phyloP scores from a whole-genome alignment of 805 yeast genomes.

The Naumovozyma castellii region DNA sequence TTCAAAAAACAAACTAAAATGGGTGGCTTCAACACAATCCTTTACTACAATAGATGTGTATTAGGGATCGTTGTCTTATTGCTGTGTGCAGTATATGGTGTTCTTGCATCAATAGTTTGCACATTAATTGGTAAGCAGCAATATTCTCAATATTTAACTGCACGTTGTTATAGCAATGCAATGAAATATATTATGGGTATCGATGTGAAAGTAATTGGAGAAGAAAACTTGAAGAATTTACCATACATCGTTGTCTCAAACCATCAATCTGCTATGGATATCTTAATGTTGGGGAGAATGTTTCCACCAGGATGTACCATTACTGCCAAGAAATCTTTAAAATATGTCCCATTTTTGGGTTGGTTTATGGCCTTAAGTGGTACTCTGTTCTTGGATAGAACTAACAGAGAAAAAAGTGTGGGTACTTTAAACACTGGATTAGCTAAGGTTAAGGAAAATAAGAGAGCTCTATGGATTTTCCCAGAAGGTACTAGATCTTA shows the following conservation, averaged over 20 bases:
- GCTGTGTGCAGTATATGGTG: constrained; percentile 66
- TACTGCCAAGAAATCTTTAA: constrained; percentile 80
- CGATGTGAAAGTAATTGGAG: constrained; percentile 58
- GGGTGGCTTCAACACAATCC: constrained; percentile 25
- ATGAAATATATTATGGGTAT: constrained; percentile 60
- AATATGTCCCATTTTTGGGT: constrained; percentile 83
- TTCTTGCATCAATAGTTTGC: constrained; percentile 59
- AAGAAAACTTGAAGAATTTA: constrained; percentile 42
- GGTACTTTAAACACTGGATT: constrained; percentile 66
- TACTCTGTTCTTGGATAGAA: constrained; percentile 82
- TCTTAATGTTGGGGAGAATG: constrained; percentile 66
- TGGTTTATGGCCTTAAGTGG: constrained; percentile 95
- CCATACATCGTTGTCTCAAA: constrained; percentile 82
- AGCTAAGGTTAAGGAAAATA: constrained; percentile 45
- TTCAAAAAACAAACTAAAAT: too few relatives aligned
- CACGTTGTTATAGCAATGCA: constrained; percentile 62
- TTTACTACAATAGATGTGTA: constrained; percentile 48
- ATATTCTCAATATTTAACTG: constrained; percentile 82
- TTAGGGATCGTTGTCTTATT: constrained; percentile 45
- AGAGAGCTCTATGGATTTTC: constrained; percentile 78
- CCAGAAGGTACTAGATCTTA: constrained; percentile 97
- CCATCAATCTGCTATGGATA: constrained; percentile 87
- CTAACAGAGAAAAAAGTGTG: constrained; percentile 65
- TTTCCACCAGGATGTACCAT: constrained; percentile 87
- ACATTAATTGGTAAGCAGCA: constrained; percentile 64